Conservation (phyloP, 192 early-diverging fungal species). For the Mortierella antarctica region DNA sequence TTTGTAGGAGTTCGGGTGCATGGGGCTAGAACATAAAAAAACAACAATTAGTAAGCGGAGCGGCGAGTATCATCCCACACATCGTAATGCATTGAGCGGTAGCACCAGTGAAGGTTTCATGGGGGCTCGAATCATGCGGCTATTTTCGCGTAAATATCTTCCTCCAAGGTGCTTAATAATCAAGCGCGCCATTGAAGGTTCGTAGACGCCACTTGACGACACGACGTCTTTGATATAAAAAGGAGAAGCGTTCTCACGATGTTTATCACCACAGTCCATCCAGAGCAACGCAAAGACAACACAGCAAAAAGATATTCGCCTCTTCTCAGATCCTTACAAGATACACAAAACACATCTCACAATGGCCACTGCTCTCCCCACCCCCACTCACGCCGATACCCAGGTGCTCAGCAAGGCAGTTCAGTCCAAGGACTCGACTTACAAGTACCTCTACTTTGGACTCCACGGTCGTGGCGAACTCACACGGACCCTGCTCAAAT, state of each 20-base stretch:
- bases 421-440: slow-evolving; percentile 17
- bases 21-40: too few species aligned
- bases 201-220: slow-evolving; percentile 23
- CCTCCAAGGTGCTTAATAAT: too few species aligned
- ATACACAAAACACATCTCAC: slow-evolving; percentile 2
- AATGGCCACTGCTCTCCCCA: slow-evolving; percentile 20
- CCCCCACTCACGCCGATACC: slow-evolving; percentile 18
- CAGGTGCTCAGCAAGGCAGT: slow-evolving; percentile 15
- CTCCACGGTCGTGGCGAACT: slow-evolving; percentile 41
- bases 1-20: too few species aligned
- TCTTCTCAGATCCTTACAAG: neutral
- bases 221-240: neutral
- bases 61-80: neutral
- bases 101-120: too few species aligned
- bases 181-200: neutral
- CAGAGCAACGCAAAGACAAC: neutral
- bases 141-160: too few species aligned
- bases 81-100: too few species aligned
- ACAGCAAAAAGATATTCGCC: neutral
- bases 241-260: neutral
- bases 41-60: neutral
- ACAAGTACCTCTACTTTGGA: slow-evolving; percentile 37
- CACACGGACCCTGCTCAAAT: slow-evolving; percentile 21
- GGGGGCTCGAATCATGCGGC: too few species aligned
- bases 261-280: too few species aligned